Base-by-base conservation (phyloP, 2,329 filamentous ascomycete species). In the Beauveria caledonica region DNA sequence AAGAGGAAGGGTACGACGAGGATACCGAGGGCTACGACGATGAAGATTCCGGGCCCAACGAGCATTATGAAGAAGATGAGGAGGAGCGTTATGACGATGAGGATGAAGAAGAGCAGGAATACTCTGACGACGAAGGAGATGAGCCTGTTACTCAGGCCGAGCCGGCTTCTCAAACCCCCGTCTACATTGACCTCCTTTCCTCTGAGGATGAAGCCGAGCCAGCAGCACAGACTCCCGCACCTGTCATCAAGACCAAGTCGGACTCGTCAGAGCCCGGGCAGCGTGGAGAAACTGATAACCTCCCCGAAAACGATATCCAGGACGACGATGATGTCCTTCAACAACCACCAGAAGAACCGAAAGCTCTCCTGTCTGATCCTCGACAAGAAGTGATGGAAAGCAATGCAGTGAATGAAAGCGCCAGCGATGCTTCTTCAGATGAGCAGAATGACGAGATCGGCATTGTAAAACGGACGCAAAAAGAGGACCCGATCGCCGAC, bases 161-260 rank as follows among this genome's bases (percentile, higher is more conserved):
- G 11, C 59, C 61, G 2, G 55, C 63, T 10, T 68, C 64, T 6
- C 29, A 42, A 54, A 62, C 65, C 17, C 71, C 72, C 0, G 68
- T 75, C 15, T 68, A 74, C 15, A 77, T 77, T 58, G 71, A 72
- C 56, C 62, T 77, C 10, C 64, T 76, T 5, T 74, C 73, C 46
- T 72, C 69, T 5, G 72, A 62, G 10, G 61, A 52, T 42, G 61
- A 74, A 19, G 69, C 71, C 52, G 67, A 73, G 3, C 55, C 61
- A 15, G 51, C 29, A n/a, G 23, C 49, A 6, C 25, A 33, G 13
- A 9, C 42, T 21, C 39, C 52, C 19, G 23, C 42, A 27, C 39
- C 44, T 44, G 39, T 29, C 21, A 13, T 27, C 19, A 25, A 29
- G 6, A 9, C n/a, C 29, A 49, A 2, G 48, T 45, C 5, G 1